These are phyloP conservation scores for Musa acuminata DNA, from an alignment of 176 grass and related monocot species.

Conservation along the genomic window DNA sequence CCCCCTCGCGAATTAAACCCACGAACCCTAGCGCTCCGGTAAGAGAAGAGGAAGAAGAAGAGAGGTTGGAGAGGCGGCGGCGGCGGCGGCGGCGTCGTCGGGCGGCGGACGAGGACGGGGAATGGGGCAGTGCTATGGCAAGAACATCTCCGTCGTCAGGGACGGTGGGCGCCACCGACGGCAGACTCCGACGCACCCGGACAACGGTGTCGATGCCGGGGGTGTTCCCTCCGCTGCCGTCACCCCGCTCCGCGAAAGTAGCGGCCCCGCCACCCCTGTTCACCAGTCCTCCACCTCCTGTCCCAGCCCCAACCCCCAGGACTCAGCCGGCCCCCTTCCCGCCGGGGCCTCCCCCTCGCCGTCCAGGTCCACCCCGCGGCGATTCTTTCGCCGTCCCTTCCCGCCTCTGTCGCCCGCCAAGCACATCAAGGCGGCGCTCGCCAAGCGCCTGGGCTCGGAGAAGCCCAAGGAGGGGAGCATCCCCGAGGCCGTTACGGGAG, in stretches of 20 bases:
- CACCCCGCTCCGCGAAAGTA: neutral
- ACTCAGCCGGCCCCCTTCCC: conserved; percentile 47
- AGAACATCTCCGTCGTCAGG: conserved; percentile 34
- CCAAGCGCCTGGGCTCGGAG: conserved; percentile 11
- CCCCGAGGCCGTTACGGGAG: conserved; percentile 12
- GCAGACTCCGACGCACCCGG: conserved; percentile 15
- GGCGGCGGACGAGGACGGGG: neutral
- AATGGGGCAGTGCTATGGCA: conserved; percentile 98
- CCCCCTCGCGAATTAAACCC: neutral
- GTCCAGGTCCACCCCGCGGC: conserved; percentile 49
- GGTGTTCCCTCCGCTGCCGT: neutral
- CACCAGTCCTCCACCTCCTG: conserved; percentile 42
- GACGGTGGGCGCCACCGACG: conserved; percentile 22
- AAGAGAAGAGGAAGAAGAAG: neutral
- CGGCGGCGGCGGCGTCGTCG: neutral
- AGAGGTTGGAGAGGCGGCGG: neutral
- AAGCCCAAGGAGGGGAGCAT: conserved; percentile 17
- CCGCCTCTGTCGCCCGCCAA: conserved; percentile 73
- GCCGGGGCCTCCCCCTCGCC: conserved; percentile 67
- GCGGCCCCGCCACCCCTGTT: conserved; percentile 34
- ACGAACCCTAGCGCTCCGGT: neutral
- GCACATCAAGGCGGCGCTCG: conserved; percentile 95
- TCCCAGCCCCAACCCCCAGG: conserved; percentile 19
- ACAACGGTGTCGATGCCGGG: conserved; percentile 25
- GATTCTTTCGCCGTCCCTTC: conserved; percentile 60